Conservation (phyloP, 768 basidiomycete genomes). For the Collybia mongolica region DNA sequence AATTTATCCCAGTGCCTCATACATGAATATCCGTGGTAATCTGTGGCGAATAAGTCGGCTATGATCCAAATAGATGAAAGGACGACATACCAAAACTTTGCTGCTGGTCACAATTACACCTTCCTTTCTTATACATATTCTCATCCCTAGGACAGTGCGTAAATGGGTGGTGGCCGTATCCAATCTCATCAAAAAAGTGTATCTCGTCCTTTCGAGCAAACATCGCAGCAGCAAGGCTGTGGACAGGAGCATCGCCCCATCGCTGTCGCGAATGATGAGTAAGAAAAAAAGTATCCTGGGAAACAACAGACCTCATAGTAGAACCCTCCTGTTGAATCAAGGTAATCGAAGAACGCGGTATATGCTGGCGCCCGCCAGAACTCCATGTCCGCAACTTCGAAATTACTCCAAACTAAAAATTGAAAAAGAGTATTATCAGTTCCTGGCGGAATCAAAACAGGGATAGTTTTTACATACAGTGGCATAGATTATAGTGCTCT, state of each 20-base stretch:
- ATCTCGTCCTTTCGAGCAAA: constrained; percentile 70
- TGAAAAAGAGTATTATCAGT: constrained; percentile 17
- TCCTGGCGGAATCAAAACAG: constrained; percentile 22
- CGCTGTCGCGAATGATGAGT: constrained; percentile 47
- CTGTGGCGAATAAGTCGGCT: neutral
- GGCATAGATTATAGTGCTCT: constrained; percentile 52
- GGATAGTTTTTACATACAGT: constrained; percentile 47
- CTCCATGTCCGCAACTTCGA: constrained; percentile 69
- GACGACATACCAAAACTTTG: constrained; percentile 58
- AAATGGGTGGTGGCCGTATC: constrained; percentile 78
- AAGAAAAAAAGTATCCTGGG: constrained; percentile 20
- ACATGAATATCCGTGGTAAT: no score
- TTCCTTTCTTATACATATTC: constrained; percentile 45
- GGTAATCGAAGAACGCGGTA: constrained; percentile 58
- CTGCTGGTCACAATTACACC: constrained; percentile 60
- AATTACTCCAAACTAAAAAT: constrained; percentile 57
- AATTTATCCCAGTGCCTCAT: no score
- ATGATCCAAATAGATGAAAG: neutral
- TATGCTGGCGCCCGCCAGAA: constrained; percentile 68
- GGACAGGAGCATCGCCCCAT: constrained; percentile 88
- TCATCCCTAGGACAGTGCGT: constrained; percentile 61
- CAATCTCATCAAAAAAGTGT: constrained; percentile 83
- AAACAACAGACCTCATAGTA: constrained; percentile 54
- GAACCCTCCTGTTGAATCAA: constrained; percentile 62
- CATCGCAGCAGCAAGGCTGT: constrained; percentile 77